phyloP scores from a whole-genome alignment of 352 stramenopile genomes.

The Blastocystis sp. region DNA sequence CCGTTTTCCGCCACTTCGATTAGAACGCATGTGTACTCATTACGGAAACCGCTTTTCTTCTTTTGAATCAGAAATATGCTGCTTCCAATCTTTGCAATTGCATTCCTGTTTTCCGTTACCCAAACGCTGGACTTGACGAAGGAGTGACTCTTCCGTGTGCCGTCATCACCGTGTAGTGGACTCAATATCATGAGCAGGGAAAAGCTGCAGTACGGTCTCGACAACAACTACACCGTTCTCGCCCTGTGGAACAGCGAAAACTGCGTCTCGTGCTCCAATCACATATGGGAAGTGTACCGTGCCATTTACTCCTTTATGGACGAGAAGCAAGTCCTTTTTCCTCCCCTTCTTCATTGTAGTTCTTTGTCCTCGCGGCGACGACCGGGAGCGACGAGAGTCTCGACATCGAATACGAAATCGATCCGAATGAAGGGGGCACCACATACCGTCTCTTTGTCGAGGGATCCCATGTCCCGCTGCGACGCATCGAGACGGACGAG shows the following conservation, averaged over 20 bases:
- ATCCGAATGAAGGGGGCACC: conserved; percentile 37
- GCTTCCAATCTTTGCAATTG: too few relatives aligned
- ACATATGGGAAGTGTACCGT: conserved; percentile 51
- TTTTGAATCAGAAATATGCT: too few relatives aligned
- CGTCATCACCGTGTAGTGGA: conserved; percentile 22
- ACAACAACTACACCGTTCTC: conserved; percentile 44
- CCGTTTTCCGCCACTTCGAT: conserved; percentile 15
- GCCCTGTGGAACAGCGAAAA: conserved; percentile 59
- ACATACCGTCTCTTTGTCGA: conserved; percentile 62
- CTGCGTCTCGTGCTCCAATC: conserved; percentile 14
- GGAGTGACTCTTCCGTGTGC: conserved; percentile 10
- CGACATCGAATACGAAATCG: conserved; percentile 27
- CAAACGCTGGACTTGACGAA: conserved; percentile 42
- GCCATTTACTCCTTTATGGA: conserved; percentile 58
- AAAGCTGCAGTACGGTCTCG: conserved; percentile 21
- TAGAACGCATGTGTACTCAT: conserved; percentile 38
- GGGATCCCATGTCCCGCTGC: conserved; percentile 7
- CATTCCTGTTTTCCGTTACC: background rate
- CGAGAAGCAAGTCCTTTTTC: conserved; percentile 7
- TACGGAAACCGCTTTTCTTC: too few relatives aligned
- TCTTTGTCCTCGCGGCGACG: conserved; percentile 48
- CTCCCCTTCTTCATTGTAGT: background rate
- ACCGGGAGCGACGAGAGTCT: conserved; percentile 7
- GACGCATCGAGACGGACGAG: conserved; percentile 33
- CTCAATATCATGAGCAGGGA: conserved; percentile 35